Conservation (phyloP, 2,329 filamentous ascomycete genomes). For the Aspergillus puulaauensis region DNA sequence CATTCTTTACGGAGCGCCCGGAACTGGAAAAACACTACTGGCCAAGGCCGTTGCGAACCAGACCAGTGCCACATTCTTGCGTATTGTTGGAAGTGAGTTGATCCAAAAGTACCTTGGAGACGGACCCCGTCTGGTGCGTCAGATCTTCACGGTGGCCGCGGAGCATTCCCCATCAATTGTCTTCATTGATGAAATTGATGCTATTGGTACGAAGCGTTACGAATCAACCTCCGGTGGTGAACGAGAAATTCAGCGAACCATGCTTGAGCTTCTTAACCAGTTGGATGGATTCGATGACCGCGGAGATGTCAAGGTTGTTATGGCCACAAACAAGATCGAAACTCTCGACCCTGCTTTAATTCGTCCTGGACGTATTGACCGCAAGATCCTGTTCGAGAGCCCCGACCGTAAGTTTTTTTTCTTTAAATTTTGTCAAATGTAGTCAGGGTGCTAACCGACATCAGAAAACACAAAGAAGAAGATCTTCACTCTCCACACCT, state of each 20-base stretch:
- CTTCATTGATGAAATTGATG: slow-evolving; percentile 99
- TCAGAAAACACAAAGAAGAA: slow-evolving; percentile 87
- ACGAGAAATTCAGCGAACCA: slow-evolving; percentile 95
- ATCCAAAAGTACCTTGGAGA: slow-evolving; percentile 99
- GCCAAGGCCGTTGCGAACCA: slow-evolving; percentile 98
- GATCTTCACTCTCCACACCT: slow-evolving; percentile 97
- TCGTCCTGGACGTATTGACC: slow-evolving; percentile 94
- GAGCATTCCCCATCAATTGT: slow-evolving; percentile 97
- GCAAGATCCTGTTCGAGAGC: slow-evolving; percentile 85
- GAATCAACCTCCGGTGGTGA: slow-evolving; percentile 96
- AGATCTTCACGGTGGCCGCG: slow-evolving; percentile 85
- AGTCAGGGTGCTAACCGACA: slow-evolving; percentile 21
- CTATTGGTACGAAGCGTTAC: slow-evolving; percentile 98
- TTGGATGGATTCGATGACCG: slow-evolving; percentile 98
- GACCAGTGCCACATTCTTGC: slow-evolving; percentile 96
- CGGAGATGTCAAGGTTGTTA: slow-evolving; percentile 98
- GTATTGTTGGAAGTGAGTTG: slow-evolving; percentile 93
- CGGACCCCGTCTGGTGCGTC: slow-evolving; percentile 88
- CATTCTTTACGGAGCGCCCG: slow-evolving; percentile 94
- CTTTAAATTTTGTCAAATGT: neutral
- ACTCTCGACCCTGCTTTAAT: slow-evolving; percentile 95
- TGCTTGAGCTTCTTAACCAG: slow-evolving; percentile 97
- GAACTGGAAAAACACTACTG: slow-evolving; percentile 92
- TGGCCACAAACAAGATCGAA: slow-evolving; percentile 99
- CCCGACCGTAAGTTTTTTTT: slow-evolving; percentile 58